Conservation (phyloP, 371 early-diverging fungal species). For the Rhizopus arrhizus region DNA sequence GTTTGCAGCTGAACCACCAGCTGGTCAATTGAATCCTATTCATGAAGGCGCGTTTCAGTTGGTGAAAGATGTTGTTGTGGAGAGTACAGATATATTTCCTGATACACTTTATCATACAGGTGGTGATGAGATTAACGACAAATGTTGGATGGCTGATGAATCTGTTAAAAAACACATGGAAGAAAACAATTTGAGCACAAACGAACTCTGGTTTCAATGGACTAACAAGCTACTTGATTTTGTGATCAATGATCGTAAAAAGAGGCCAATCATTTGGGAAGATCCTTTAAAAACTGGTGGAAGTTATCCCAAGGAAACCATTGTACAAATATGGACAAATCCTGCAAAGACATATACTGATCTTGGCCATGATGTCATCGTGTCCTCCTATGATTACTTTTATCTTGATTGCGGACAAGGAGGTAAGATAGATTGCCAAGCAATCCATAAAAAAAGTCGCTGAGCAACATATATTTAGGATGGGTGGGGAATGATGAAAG, state of each 20-base stretch:
- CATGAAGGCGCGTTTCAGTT: conserved; percentile 53
- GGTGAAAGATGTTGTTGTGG: conserved; percentile 55
- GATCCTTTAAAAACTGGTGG: conserved; percentile 31
- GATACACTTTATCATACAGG: conserved; percentile 68
- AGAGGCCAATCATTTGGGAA: conserved; percentile 35
- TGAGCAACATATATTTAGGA: conserved; percentile 16
- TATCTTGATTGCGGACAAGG: conserved; percentile 67
- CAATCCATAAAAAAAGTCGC: neutral
- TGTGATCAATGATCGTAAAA: conserved; percentile 16
- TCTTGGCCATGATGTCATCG: conserved; percentile 51
- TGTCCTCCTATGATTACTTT: conserved; percentile 54
- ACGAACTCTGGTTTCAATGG: conserved; percentile 22
- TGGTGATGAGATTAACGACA: conserved; percentile 67
- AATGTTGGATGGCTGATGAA: conserved; percentile 53
- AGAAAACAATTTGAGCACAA: conserved; percentile 13
- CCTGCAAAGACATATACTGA: conserved; percentile 38
- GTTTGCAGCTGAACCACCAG: conserved; percentile 26
- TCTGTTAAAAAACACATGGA: conserved; percentile 13
- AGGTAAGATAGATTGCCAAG: conserved; percentile 23
- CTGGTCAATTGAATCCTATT: conserved; percentile 43
- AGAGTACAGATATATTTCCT: conserved; percentile 55
- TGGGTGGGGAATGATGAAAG: conserved; percentile 50
- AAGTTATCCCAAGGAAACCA: conserved; percentile 27
- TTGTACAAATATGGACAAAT: conserved; percentile 59
- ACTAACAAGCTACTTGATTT: conserved; percentile 10